phyloP scores from a whole-genome alignment of 192 early-diverging fungal genomes.

The Jimgerdemannia lactiflua region DNA sequence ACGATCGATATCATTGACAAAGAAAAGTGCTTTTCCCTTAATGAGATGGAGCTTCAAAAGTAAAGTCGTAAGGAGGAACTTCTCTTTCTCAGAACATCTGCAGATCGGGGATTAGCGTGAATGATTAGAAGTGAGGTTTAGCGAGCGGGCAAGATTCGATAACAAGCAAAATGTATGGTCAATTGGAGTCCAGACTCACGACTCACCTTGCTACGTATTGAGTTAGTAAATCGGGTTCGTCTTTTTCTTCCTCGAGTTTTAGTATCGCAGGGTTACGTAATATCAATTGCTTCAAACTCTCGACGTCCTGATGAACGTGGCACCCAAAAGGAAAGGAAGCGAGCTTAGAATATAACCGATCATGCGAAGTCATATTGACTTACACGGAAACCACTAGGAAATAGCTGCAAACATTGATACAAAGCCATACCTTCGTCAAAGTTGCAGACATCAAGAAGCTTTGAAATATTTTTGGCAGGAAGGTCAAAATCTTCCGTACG shows the following conservation, averaged over 20 bases:
- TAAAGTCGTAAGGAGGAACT: conserved; percentile 86
- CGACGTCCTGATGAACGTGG: conserved; percentile 57
- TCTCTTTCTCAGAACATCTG: conserved; percentile 74
- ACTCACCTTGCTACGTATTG: conserved; percentile 71
- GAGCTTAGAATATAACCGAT: neutral
- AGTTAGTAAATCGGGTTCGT: conserved; percentile 61
- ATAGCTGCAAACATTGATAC: neutral
- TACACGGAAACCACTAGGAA: neutral
- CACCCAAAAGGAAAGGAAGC: too few relatives aligned
- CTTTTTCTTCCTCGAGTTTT: conserved; percentile 76
- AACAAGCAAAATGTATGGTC: too few relatives aligned
- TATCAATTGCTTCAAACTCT: conserved; percentile 79
- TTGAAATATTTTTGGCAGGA: conserved; percentile 87
- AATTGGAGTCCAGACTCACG: too few relatives aligned
- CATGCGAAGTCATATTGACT: too few relatives aligned
- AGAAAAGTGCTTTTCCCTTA: conserved; percentile 88
- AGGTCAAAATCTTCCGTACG: conserved; percentile 67
- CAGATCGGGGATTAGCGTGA: neutral
- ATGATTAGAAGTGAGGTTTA: neutral
- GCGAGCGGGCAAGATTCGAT: neutral
- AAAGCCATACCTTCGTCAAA: conserved; percentile 52
- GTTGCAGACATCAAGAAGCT: conserved; percentile 95
- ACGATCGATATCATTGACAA: conserved; percentile 95
- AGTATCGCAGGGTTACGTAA: conserved; percentile 81
- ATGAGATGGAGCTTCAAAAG: conserved; percentile 89